Evolutionary conservation across 1,284 basidiomycete genomes (phyloP), one percentile per base, ranked within the genome.

Genomic region (Malassezia cuniculi): DNA sequence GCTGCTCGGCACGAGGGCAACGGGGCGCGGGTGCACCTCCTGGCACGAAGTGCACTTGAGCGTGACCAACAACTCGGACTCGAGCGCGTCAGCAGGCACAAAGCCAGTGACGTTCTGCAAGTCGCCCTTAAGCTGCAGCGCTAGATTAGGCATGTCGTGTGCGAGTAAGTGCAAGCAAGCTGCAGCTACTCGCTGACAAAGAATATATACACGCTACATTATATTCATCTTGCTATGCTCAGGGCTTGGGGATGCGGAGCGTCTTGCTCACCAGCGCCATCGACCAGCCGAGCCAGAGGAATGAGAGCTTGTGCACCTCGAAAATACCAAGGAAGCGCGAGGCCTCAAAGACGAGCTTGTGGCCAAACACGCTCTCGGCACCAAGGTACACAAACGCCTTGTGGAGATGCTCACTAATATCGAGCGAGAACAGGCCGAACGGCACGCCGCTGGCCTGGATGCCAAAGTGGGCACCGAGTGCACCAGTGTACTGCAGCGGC

Each of bases 191-290:
- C 28, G 28, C 16, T 8, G 28, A 30, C 8, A 30, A 8, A 30
- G 10, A 30, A 30, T 30, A 15, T 15, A 30, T 30, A 16, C 16
- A n/a, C 6, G 22, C 22, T 24, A 11, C 7, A 11, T 6, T 24
- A 11, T 6, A 24, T 6, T 6, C 22, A 11, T 11, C 11, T 24
- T 24, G 22, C 11, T 11, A 11, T 15, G 16, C 12, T 27, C 39
- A 66, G 16, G 61, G 61, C 45, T 66, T 66, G n/a, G 63, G 63
- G 1, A 66, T 52, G 4, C 56, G 38, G 34, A 66, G 43, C 19
- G 63, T 66, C 48, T 66, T 66, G 37, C 49, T 53, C 14, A 66
- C 52, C 59, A 66, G 56, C 2, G 56, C 54, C 21, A 54, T 53
- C 3, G 55, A 52, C 63, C 63, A 66, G 17, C 41, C 48, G 9